Evolutionary conservation across 176 grass and related monocot species (phyloP).

Genomic region (Dendrocalamus sinicus): DNA sequence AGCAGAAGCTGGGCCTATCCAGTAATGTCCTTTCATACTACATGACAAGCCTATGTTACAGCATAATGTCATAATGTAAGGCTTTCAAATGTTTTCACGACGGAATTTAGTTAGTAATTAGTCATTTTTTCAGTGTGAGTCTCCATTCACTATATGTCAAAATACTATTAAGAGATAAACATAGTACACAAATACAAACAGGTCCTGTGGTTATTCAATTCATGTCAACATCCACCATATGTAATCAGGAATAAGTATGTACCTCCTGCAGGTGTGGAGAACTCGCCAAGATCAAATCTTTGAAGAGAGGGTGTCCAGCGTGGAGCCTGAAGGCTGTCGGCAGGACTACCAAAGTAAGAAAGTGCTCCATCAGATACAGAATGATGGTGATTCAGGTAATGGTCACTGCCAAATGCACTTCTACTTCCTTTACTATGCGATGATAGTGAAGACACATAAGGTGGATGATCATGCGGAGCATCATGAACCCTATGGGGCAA

Average conservation of each 20-base stretch:
- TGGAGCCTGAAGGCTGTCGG: conserved; percentile 73
- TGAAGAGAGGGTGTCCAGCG: conserved; percentile 86
- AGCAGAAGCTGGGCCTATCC: neutral
- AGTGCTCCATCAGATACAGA: conserved; percentile 93
- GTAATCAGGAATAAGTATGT: conserved; percentile 44
- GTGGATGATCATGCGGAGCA: conserved; percentile 55
- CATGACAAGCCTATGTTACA: conserved; percentile 8
- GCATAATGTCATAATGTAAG: neutral
- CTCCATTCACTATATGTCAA: no score
- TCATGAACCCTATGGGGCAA: conserved; percentile 64
- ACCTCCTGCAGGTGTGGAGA: conserved; percentile 83
- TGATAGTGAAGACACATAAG: conserved; percentile 60
- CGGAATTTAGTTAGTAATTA: neutral
- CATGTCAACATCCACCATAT: neutral
- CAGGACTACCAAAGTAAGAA: conserved; percentile 88
- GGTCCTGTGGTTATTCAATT: neutral
- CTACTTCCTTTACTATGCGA: conserved; percentile 72
- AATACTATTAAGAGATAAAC: neutral
- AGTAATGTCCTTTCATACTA: neutral
- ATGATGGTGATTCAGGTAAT: conserved; percentile 81
- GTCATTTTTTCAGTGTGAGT: neutral
- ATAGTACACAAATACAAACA: conserved; percentile 23
- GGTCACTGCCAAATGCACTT: conserved; percentile 66
- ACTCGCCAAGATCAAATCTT: conserved; percentile 90
- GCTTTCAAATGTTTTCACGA: neutral